These are phyloP conservation scores for Pseudozyma sp. DNA, from an alignment of 1,284 basidiomycete species.

Conservation along the genomic window DNA sequence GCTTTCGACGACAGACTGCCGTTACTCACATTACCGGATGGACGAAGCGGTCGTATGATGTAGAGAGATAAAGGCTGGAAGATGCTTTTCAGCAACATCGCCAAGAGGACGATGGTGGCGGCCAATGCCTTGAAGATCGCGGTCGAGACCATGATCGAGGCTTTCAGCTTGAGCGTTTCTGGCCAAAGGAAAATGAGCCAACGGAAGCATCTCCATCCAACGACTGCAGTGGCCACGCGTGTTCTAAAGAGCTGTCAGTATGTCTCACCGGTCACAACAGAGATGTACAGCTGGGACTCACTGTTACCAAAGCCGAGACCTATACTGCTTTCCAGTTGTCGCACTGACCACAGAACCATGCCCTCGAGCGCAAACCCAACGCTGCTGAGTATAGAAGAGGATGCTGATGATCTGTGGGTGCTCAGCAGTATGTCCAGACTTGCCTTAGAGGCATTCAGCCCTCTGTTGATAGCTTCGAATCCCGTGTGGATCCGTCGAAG, in stretches of 20 bases:
- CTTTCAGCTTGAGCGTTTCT: constrained; percentile 8
- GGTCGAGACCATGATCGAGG: background rate
- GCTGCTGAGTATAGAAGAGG: background rate
- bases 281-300: background rate
- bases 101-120: constrained; percentile 4
- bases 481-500: constrained; percentile 8
- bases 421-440: constrained; percentile 4
- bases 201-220: constrained; percentile 11
- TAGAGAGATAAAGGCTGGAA: background rate
- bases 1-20: background rate
- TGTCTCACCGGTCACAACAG: background rate
- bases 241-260: constrained; percentile 1
- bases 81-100: constrained; percentile 5
- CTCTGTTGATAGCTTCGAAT: constrained; percentile 1
- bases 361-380: constrained; percentile 10
- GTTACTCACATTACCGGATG: background rate
- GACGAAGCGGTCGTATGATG: background rate
- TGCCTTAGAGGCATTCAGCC: constrained; percentile 7
- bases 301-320: constrained; percentile 3
- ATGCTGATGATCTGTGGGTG: constrained; percentile 3
- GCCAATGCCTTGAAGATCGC: constrained; percentile 7
- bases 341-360: constrained; percentile 5
- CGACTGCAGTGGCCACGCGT: background rate
- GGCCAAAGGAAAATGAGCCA: constrained; percentile 18
- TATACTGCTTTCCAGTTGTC: constrained; percentile 2